Conservation (phyloP, 331 rosid genomes). For the Malus hybrid region DNA sequence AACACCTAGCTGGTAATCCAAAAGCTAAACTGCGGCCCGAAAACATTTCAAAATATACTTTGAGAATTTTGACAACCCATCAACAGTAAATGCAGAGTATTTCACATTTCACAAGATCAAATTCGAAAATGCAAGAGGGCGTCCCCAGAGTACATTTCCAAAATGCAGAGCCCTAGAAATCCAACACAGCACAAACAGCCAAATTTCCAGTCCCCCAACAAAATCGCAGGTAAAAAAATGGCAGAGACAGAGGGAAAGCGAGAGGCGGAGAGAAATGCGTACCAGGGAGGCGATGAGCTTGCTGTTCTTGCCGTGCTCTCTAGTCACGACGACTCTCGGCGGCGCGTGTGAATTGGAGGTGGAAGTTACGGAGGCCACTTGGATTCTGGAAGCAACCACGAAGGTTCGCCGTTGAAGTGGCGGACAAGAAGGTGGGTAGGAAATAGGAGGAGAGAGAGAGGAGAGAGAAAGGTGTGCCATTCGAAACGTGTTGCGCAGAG, state of each 20-base stretch:
- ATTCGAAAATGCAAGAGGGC: background rate
- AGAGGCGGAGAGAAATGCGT: background rate
- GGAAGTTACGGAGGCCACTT: conserved; percentile 19
- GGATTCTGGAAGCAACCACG: conserved; percentile 6
- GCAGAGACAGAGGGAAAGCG: background rate
- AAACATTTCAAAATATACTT: background rate
- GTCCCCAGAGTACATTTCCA: background rate
- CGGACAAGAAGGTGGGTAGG: conserved; percentile 23
- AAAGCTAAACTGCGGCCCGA: background rate
- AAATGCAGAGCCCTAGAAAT: conserved; percentile 5
- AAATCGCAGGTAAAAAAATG: background rate
- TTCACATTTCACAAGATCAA: conserved; percentile 1
- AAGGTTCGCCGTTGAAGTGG: conserved; percentile 46
- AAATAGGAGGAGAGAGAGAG: conserved; percentile 24
- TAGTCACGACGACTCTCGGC: conserved; percentile 80
- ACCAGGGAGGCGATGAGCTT: conserved; percentile 89
- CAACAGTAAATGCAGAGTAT: background rate
- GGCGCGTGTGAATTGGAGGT: conserved; percentile 13
- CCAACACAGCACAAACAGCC: conserved; percentile 3
- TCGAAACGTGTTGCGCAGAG: conserved; percentile 67
- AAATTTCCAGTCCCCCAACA: background rate
- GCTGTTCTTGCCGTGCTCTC: conserved; percentile 96
- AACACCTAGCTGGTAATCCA: conserved; percentile 26
- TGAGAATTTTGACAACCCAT: background rate
- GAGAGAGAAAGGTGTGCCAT: conserved; percentile 51